Base-by-base conservation (phyloP, 2,329 filamentous ascomycete genomes). In the Nigrograna mackinnonii region DNA sequence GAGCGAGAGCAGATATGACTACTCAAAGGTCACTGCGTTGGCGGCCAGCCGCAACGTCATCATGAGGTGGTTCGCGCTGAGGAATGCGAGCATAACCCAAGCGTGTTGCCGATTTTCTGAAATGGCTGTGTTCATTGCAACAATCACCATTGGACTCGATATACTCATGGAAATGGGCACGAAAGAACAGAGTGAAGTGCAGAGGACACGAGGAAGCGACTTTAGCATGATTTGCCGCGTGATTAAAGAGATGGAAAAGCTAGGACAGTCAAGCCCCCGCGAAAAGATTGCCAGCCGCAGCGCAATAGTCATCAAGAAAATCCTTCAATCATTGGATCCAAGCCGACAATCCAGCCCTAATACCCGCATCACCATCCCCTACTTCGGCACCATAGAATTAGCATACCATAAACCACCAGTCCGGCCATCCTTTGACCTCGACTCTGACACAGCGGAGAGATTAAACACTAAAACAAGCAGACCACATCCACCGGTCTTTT, bases 61-160 rank as follows among this genome's bases (percentile, higher is more conserved):
- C 21, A 63, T 67, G 62, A 43, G 64, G 36, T 68, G 62, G 62
- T 66, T 68, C 37, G 64, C 63, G 2, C 54, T 68, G 4, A 57
- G 62, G 19, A 67, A 66, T 33, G 58, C 62, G 4, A 46, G 44
- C 39, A 64, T 66, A 37, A 67, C 63, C 7, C 63, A 67, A 43
- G 61, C 62, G 1, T 67, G 60, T 41, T 64, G 57, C 24, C 60
- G 63, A 4, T 48, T 61, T n/a, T 58, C 55, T 7, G 64, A 68
- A 38, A 48, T 67, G 9, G 55, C 52, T 9, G 61, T 66, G 5
- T 68, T 67, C 41, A 66, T 68, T 13, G 63, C 64, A 0, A 60
- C 62, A 5, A 56, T 67, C 4, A 68, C 64, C 12, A 56, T 68
- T 2, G 58, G 55, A 2, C 50, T 68, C 6, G 62, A 68, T 41